Evolutionary conservation across 1,139 yeast genomes (phyloP).

Genomic region (Debaryomycetaceae sp.): DNA sequence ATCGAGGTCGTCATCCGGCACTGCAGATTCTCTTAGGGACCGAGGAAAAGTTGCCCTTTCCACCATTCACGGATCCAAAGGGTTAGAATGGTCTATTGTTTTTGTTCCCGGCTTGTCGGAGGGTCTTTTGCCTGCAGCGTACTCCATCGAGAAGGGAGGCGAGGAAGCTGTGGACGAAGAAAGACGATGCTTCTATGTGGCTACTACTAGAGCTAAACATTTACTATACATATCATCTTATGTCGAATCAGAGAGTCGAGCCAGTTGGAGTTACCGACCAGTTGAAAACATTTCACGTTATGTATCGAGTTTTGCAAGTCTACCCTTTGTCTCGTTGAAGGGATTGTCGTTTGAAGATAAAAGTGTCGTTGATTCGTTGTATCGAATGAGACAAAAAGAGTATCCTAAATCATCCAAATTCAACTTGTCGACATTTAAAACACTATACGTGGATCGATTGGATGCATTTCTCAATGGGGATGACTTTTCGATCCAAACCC

Average conservation of each 20-base stretch:
- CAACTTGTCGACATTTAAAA: conserved; percentile 63
- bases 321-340: neutral
- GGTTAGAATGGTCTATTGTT: conserved; percentile 93
- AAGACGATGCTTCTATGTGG: conserved; percentile 81
- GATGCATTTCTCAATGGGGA: conserved; percentile 13
- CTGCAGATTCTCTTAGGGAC: conserved; percentile 3
- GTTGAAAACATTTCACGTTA: conserved; percentile 30
- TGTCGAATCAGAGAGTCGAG: conserved; percentile 17
- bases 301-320: conserved; percentile 10
- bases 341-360: conserved; percentile 14
- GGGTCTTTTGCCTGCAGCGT: conserved; percentile 53
- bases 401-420: conserved; percentile 23
- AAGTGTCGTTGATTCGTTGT: conserved; percentile 16
- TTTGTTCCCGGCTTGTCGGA: conserved; percentile 72
- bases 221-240: conserved; percentile 37
- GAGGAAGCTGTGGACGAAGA: conserved; percentile 61
- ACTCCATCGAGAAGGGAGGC: conserved; percentile 31
- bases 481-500: conserved; percentile 6
- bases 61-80: conserved; percentile 91
- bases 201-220: conserved; percentile 75
- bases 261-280: conserved; percentile 19
- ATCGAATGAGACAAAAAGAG: conserved; percentile 11
- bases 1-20: conserved; percentile 8
- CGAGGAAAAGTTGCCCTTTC: conserved; percentile 43
- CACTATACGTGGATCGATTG: conserved; percentile 30